Evolutionary conservation across 2,329 filamentous ascomycete genomes (phyloP), one percentile per base, ranked within the genome.

Genomic region (Leptographium lundbergii): DNA sequence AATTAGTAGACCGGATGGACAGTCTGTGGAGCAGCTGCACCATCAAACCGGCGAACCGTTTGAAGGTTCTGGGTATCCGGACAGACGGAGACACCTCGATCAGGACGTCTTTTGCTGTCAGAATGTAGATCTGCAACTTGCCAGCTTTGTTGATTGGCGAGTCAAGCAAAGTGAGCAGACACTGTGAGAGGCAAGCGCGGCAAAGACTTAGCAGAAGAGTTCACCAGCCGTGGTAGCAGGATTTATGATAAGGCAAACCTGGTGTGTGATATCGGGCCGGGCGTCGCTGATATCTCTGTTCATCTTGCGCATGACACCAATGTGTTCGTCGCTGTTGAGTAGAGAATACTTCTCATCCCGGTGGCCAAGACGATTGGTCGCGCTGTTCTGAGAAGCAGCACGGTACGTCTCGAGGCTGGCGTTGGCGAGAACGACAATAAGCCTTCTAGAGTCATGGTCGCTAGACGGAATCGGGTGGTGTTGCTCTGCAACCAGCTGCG

Each of bases 291-390:
- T 97, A 71, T 99, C 94, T 67, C 94, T 83, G 72, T 95, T 95
- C 92, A 97, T 97, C 79, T 97, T 99, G 69, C 94, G 87, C 91
- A 99, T 96, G 65, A 97, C 88, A 63, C 94, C 94, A 66, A 99
- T 99, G 72, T 99, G 94, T 75, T 99, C 94, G 70, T 99, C 94
- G 74, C 91, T 96, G 79, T 99, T 99, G 69, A 99, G 85, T 57
- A 99, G 79, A 62, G 92, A 95, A 75, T 95, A 99, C 74, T 97
- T 97, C 71, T 96, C 92, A 68, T 96, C 91, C 57, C 88, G 84
- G 61, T 83, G 81, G 25, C 84, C 78, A 77, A 71, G 84, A 73
- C 75, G 85, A 75, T 70, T 82, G 72, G 69, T 80, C 72, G 85
- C 82, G 61, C 86, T 86, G 61, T 86, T 85, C 34, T 59, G 59